Evolutionary conservation across 805 yeast genomes (phyloP), one percentile per base, ranked within the genome.

Genomic region (Teunomyces kruisii): DNA sequence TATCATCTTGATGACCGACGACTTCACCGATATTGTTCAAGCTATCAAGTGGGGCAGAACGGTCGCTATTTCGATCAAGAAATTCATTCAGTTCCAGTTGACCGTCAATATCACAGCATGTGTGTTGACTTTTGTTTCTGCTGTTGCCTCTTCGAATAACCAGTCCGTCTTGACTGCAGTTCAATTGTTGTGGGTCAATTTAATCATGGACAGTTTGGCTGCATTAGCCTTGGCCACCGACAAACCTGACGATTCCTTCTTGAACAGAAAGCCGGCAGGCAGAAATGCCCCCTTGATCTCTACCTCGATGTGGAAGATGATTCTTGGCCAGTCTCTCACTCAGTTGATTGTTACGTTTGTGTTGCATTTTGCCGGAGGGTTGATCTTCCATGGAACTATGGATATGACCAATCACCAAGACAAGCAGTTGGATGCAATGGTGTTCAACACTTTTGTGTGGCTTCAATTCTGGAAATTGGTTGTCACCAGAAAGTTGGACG

Each of bases 21-120:
- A 94, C 70, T 94, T 94, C 61, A 75, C 88, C 4, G 91, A 95
- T 35, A 94, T 94, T 65, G 98, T 94, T 38, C 88, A 88, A 63
- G 99, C 99, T 16, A 88, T 94, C 58, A 88, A 89, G 67, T 94
- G 99, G 99, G 99, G 99, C 43, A 80, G 99, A 67, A 91, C 97
- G 43, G 98, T 94, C 49, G 85, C 96, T 15, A 84, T 86, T 26
- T 90, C 97, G 2, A 96, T 94, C 59, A 88, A 90, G 67, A 94
- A 94, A 64, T 94, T 94, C 60, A 83, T 94, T 63, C 99, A 94
- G 69, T 94, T 94, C 68, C 99, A 94, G 68, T 75, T 94, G 56
- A 94, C 98, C 6, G 99, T 94, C 40, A 94, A 94, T 61, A 80
- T 94, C 39, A 92, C 99, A 24, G 99, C 99, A n/a, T 96, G 92